Base-by-base conservation (phyloP, 495 filamentous ascomycete genomes). In the Viridothelium virens region DNA sequence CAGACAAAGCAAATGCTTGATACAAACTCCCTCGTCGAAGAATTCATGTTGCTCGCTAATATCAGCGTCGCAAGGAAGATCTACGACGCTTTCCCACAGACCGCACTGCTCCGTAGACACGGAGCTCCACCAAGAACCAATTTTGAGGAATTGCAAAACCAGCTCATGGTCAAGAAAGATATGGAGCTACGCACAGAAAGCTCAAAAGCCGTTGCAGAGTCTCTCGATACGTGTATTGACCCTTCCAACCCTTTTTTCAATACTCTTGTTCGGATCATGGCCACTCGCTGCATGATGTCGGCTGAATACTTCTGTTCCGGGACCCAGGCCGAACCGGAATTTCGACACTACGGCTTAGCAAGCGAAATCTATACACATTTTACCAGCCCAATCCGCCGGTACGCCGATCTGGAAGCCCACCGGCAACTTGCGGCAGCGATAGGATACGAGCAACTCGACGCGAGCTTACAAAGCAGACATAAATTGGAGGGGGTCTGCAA, bases 31-130 rank as follows among this genome's bases (percentile, higher is more conserved):
- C 83, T 98, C 6, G 94, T 98, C 34, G 94, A 98, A 73, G 94
- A 98, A 71, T 97, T 98, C 81, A 98, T 98, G 94, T 83, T 97
- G 72, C 90, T 97, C 73, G 94, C 95, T 80, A 98, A 97, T 77
- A 96, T 90, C 73, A 90, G 86, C 67, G 94, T 98, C 34, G 94
- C 92, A 6, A 79, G 84, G 47, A 95, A 90, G 72, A 91, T 95
- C 70, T 90, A 93, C 78, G 82, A 87, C 63, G 85, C 91, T 12
- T 97, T 96, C 79, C 92, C 94, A 0, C 92, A 97, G 75, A 97
- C 92, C 1, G 95, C 95, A 48, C 85, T 98, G 73, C 85, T 98
- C 41, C 89, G 94, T 62, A 86, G 94, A 39, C 94, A 98, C 81
- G 90, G 85, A 39, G 88, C 93, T 12, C 94, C 94, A 1, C 94